Evolutionary conservation across 2,329 filamentous ascomycete genomes (phyloP).

Genomic region (Claviceps monticola): DNA sequence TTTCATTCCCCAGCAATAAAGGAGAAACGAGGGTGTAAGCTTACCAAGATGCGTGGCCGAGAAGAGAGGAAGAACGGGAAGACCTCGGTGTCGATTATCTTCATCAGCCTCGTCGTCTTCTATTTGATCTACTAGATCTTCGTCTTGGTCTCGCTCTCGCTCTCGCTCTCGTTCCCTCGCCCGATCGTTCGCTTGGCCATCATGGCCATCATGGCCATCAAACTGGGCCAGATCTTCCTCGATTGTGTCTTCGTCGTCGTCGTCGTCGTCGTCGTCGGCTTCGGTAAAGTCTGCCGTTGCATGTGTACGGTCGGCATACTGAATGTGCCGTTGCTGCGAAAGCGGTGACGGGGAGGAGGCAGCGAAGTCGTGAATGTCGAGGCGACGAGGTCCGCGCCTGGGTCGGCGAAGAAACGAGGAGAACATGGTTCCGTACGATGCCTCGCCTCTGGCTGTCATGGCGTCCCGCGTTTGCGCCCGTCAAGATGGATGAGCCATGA

Average conservation of each 20-base stretch:
- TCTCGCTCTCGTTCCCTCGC: slow-evolving; percentile 27
- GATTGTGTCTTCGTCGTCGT: slow-evolving; percentile 26
- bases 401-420: slow-evolving; percentile 22
- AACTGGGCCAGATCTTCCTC: slow-evolving; percentile 17
- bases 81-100: slow-evolving; percentile 24
- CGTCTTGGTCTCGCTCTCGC: slow-evolving; percentile 28
- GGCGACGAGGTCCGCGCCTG: slow-evolving; percentile 20
- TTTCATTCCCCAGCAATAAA: too few species aligned
- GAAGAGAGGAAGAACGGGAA: slow-evolving; percentile 57
- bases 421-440: slow-evolving; percentile 19
- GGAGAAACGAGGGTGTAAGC: neutral
- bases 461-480: slow-evolving; percentile 9
- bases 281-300: slow-evolving; percentile 54
- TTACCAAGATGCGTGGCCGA: slow-evolving; percentile 64
- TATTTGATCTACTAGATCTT: slow-evolving; percentile 30
- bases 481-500: slow-evolving; percentile 15
- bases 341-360: slow-evolving; percentile 20
- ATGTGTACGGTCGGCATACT: slow-evolving; percentile 24
- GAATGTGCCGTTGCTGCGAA: slow-evolving; percentile 13
- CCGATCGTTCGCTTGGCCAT: slow-evolving; percentile 32
- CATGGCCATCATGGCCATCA: slow-evolving; percentile 34
- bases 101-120: slow-evolving; percentile 10
- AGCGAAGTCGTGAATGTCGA: slow-evolving; percentile 16
- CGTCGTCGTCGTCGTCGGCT: slow-evolving; percentile 41
- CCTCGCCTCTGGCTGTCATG: slow-evolving; percentile 3